Evolutionary conservation across 257 asterid species (phyloP).

Genomic region (Solanum pennellii): DNA sequence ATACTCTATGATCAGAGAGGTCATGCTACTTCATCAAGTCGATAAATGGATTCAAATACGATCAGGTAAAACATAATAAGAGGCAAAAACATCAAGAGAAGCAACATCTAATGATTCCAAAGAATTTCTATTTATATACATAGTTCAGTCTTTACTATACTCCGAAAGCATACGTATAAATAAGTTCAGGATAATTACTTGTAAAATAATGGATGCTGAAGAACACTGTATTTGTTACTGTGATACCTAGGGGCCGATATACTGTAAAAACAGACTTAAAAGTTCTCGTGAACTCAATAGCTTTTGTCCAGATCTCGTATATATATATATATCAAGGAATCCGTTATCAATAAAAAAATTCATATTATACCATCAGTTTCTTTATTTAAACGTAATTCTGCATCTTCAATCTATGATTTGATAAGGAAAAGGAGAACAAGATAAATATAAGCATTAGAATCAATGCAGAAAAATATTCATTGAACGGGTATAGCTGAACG

Average conservation of each 20-base stretch:
- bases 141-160: neutral
- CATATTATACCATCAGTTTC: neutral
- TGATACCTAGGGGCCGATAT: neutral
- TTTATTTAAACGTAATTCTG: neutral
- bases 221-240: neutral
- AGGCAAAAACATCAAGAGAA: neutral
- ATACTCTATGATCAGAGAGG: slow-evolving; percentile 73
- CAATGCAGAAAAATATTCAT: neutral
- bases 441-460: neutral
- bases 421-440: neutral
- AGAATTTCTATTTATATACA: neutral
- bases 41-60: neutral
- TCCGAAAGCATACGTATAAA: neutral
- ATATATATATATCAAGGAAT: neutral
- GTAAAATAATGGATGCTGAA: neutral
- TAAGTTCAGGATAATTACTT: neutral
- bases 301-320: neutral
- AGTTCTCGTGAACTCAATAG: neutral
- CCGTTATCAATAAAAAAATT: neutral
- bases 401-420: neutral
- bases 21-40: slow-evolving; percentile 26
- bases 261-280: neutral
- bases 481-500: neutral
- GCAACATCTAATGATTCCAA: neutral
- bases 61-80: neutral